Evolutionary conservation across 352 stramenopile species (phyloP), one percentile per base, ranked within the genome.

Genomic region (Pythium biforme): DNA sequence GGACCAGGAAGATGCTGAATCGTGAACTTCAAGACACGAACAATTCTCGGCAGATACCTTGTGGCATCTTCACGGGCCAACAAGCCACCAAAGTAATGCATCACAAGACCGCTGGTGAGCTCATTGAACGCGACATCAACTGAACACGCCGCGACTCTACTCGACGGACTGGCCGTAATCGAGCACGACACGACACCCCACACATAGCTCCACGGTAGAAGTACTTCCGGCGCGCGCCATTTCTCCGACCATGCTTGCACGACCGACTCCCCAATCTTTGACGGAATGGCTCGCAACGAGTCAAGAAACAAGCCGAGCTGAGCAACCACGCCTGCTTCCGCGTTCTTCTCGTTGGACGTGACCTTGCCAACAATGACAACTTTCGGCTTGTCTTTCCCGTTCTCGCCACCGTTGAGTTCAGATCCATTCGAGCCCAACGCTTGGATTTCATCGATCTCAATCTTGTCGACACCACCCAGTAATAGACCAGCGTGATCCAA

Each of bases 161-260:
- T 8, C n/a, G 34, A 43, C 22, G 31, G 33, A 5, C 10, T 19
- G 4, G n/a, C 27, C 9, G 56, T 27, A 26, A 67, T 48, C 2
- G 33, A 34, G 3, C 51, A 52, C 34, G 45, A 49, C 12, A 71
- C 33, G 5, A 86, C 52, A 31, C 71, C 69, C 46, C 76, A 64
- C 4, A 85, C 64, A 37, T 85, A 85, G 26, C 66, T 65, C 77
- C 77, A 90, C 33, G 74, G 60, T 33, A 85, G 50, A 26, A 34
- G 46, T 10, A 59, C 59, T 10, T 45, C 49, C 19, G 31, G 23
- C 10, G 70, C 22, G 39, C 74, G 73, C 81, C 75, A 83, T 33
- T 58, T 58, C 54, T 79, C 59, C 7, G 64, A 75, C 83, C 80
- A 90, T 43, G 73, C 55, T 15, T 75, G 57, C 12, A 91, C 26